These are phyloP conservation scores for Aspergillus pseudonomiae DNA, from an alignment of 2,329 filamentous ascomycete genomes.

Conservation along the genomic window DNA sequence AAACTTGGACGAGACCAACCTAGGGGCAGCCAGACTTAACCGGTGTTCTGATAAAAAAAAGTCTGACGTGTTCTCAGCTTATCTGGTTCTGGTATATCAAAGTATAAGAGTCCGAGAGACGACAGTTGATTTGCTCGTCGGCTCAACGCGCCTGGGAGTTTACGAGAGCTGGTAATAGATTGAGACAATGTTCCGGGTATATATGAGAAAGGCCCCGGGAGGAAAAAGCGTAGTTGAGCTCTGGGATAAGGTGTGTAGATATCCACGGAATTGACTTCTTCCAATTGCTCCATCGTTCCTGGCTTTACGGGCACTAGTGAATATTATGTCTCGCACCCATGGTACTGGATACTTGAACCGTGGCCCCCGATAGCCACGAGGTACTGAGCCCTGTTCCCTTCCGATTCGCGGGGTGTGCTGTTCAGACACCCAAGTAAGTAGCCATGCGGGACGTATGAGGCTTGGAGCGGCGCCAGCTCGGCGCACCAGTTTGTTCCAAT, in stretches of 20 bases:
- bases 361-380: constrained; percentile 7
- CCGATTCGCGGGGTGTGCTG: background rate
- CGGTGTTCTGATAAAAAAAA: background rate
- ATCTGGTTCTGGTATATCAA: background rate
- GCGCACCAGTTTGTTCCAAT: background rate
- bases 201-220: background rate
- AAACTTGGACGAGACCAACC: background rate
- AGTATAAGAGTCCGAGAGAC: no score
- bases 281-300: background rate
- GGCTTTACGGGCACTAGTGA: background rate
- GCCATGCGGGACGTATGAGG: constrained; percentile 3
- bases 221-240: background rate
- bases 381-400: background rate
- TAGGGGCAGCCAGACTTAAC: background rate
- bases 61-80: background rate
- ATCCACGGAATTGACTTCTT: background rate
- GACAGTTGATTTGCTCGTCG: background rate
- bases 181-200: constrained; percentile 1
- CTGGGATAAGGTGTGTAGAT: background rate
- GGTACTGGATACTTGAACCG: background rate
- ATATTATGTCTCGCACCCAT: background rate
- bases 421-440: background rate
- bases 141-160: background rate
- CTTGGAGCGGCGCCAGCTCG: background rate
- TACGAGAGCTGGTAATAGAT: background rate